phyloP scores from a whole-genome alignment of 441 rosid species.

The Eruca vesicaria region DNA sequence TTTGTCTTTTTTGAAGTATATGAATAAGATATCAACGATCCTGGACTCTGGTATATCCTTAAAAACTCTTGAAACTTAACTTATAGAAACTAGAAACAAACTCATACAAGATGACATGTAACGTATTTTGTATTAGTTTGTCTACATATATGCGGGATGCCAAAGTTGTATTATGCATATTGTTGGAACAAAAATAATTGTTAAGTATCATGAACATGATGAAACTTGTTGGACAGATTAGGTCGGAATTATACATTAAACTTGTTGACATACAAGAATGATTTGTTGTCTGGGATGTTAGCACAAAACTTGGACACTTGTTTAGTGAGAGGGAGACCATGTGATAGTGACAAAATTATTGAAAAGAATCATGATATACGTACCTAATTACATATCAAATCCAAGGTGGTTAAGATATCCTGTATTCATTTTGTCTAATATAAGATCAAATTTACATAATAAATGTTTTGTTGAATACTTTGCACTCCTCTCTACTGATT shows the following conservation, averaged over 20 bases:
- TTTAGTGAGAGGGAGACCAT: slow-evolving; percentile 13
- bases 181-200: neutral
- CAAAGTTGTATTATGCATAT: neutral
- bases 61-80: neutral
- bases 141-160: neutral
- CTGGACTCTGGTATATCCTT: neutral
- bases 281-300: slow-evolving; percentile 13
- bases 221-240: neutral
- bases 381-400: slow-evolving; percentile 26
- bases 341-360: slow-evolving; percentile 19
- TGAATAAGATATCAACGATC: neutral
- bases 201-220: neutral
- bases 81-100: neutral
- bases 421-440: neutral
- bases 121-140: neutral
- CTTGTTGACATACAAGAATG: slow-evolving; percentile 11
- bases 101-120: neutral
- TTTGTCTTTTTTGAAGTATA: neutral
- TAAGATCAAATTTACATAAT: neutral
- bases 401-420: slow-evolving; percentile 19
- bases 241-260: neutral
- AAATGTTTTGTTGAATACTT: neutral
- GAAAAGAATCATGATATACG: neutral
- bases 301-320: slow-evolving; percentile 8
- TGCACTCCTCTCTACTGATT: neutral